These are phyloP conservation scores for Passiflora organensis DNA, from an alignment of 345 rosid genomes.

Conservation along the genomic window DNA sequence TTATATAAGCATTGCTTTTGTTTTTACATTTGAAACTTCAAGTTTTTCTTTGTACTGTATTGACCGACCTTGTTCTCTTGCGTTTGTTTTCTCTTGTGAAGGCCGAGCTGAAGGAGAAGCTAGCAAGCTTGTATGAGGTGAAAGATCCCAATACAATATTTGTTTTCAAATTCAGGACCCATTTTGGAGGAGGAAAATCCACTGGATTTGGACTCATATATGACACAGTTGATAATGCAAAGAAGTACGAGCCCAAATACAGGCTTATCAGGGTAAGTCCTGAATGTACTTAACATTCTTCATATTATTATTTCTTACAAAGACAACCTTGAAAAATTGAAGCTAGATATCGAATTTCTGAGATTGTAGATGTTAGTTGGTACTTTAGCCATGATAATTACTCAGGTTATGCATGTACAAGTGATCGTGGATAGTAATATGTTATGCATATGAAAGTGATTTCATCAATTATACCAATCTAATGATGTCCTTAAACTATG, in stretches of 20 bases:
- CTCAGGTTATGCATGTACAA: not conserved
- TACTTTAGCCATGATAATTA: not conserved
- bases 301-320: not conserved
- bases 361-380: not conserved
- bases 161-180: slow-evolving; percentile 20
- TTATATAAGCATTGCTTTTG: too few relatives aligned
- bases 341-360: not conserved
- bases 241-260: slow-evolving; percentile 91
- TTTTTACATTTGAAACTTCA: not conserved
- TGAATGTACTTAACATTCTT: too few relatives aligned
- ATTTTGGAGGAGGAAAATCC: slow-evolving; percentile 20
- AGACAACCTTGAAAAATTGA: not conserved
- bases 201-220: slow-evolving; percentile 29
- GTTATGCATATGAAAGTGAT: not conserved
- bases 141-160: slow-evolving; percentile 58
- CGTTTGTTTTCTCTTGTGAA: too few relatives aligned
- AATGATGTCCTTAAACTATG: not conserved
- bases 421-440: not conserved
- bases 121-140: slow-evolving; percentile 67
- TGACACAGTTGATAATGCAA: slow-evolving; percentile 71
- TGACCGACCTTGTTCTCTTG: not conserved
- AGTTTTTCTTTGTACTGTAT: not conserved
- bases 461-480: not conserved
- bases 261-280: slow-evolving; percentile 79
- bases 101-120: slow-evolving; percentile 86